Conservation (phyloP, 768 basidiomycete species). For the Neoboletus brunneissimus region DNA sequence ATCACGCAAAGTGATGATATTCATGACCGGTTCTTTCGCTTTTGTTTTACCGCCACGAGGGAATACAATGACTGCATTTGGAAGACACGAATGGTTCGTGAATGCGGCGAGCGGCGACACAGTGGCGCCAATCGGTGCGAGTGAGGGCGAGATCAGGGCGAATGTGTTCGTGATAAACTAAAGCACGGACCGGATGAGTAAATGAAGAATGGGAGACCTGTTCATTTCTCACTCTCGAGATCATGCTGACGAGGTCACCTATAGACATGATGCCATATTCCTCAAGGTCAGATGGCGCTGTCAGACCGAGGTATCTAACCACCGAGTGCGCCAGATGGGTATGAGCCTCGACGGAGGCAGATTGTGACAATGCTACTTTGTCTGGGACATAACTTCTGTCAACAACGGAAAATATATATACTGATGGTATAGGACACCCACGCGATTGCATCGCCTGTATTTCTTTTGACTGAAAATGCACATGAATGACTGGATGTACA, state of each 20-base stretch:
- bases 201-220: neutral
- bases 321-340: constrained; percentile 72
- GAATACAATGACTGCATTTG: constrained; percentile 91
- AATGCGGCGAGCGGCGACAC: constrained; percentile 78
- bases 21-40: constrained; percentile 58
- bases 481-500: neutral
- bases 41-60: constrained; percentile 48
- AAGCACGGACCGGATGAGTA: neutral
- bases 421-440: constrained; percentile 35
- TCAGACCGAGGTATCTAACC: constrained; percentile 64
- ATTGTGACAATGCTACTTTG: constrained; percentile 46
- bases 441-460: constrained; percentile 75
- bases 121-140: constrained; percentile 81
- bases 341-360: constrained; percentile 51
- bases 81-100: constrained; percentile 85
- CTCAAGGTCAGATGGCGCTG: constrained; percentile 56
- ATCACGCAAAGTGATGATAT: constrained; percentile 66
- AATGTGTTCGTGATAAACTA: constrained; percentile 94
- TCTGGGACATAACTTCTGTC: constrained; percentile 40
- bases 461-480: constrained; percentile 49
- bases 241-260: constrained; percentile 63
- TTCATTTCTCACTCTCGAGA: constrained; percentile 57
- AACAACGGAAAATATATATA: neutral
- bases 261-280: constrained; percentile 55
- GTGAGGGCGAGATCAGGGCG: constrained; percentile 72